These are phyloP conservation scores for Yamadazyma ubonensis DNA, from an alignment of 805 yeast species.

Conservation along the genomic window DNA sequence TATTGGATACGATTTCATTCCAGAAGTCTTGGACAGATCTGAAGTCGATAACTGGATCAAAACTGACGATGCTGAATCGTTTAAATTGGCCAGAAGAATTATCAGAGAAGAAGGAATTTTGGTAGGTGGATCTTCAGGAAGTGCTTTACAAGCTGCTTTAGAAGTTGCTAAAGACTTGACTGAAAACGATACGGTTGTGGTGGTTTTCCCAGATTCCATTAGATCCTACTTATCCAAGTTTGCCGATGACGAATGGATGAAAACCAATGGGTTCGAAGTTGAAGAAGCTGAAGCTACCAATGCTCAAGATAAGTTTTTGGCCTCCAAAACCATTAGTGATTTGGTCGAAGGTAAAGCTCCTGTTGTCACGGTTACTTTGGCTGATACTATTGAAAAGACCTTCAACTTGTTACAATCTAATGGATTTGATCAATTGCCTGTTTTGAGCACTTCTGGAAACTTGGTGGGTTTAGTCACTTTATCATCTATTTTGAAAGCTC, in stretches of 20 bases:
- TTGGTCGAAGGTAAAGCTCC: slow-evolving; percentile 66
- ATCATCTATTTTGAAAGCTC: slow-evolving; percentile 64
- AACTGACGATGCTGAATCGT: slow-evolving; percentile 80
- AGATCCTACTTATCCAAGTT: slow-evolving; percentile 85
- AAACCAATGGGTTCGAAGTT: slow-evolving; percentile 65
- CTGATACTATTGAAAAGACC: slow-evolving; percentile 61
- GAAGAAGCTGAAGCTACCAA: slow-evolving; percentile 45
- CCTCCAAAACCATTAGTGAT: slow-evolving; percentile 55
- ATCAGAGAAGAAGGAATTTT: slow-evolving; percentile 82
- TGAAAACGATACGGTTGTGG: slow-evolving; percentile 73
- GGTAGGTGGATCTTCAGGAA: slow-evolving; percentile 89
- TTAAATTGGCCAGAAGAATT: slow-evolving; percentile 75
- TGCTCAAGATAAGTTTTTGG: slow-evolving; percentile 43
- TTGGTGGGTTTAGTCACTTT: slow-evolving; percentile 75
- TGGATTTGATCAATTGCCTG: slow-evolving; percentile 86
- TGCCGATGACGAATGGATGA: slow-evolving; percentile 91
- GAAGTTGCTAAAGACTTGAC: slow-evolving; percentile 65
- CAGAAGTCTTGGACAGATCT: slow-evolving; percentile 70
- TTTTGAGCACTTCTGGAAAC: slow-evolving; percentile 56
- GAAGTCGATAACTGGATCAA: slow-evolving; percentile 78
- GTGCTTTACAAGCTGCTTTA: slow-evolving; percentile 77
- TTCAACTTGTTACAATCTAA: slow-evolving; percentile 68
- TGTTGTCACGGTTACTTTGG: slow-evolving; percentile 67
- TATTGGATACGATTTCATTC: slow-evolving; percentile 86
- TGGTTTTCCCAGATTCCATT: slow-evolving; percentile 81